Conservation (phyloP, 2,329 filamentous ascomycete species). For the Calonectria pauciramosa region DNA sequence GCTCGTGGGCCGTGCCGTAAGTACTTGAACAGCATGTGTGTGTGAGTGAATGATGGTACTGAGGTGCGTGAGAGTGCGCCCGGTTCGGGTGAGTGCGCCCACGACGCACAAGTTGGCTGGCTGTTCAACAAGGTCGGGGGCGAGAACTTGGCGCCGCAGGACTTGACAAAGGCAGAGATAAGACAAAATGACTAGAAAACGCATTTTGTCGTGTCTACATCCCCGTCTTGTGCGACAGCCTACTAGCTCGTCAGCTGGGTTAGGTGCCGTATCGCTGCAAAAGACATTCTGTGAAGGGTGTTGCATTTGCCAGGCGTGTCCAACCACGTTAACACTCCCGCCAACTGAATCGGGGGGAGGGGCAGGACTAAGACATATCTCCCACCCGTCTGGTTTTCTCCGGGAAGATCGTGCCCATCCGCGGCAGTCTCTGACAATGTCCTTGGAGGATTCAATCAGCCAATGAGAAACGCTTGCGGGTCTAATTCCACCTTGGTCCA, state of each 20-base stretch:
- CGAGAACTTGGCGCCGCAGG: constrained; percentile 4
- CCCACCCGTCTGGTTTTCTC: constrained; percentile 32
- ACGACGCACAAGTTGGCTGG: constrained; percentile 1
- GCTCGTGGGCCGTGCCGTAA: background rate
- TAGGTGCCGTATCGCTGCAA: constrained; percentile 7
- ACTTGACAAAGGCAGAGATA: constrained; percentile 14
- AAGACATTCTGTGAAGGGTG: background rate
- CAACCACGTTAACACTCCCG: constrained; percentile 15
- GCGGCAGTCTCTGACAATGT: constrained; percentile 21
- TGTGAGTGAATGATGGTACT: background rate
- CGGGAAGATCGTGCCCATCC: constrained; percentile 26
- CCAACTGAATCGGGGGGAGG: constrained; percentile 23
- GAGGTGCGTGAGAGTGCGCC: background rate
- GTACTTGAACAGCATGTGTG: background rate
- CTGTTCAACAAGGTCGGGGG: constrained; percentile 1
- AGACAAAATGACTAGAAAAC: constrained; percentile 7
- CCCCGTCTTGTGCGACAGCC: constrained; percentile 18
- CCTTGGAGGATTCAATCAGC: constrained; percentile 7
- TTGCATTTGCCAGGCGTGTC: constrained; percentile 4
- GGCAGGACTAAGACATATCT: constrained; percentile 33
- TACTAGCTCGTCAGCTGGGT: constrained; percentile 16
- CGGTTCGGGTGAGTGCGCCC: constrained; percentile 11
- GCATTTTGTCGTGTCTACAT: constrained; percentile 2
- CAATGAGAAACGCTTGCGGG: background rate
- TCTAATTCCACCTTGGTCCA: constrained; percentile 18